Base-by-base conservation (phyloP, 345 rosid species). In the Linum lewisii region DNA sequence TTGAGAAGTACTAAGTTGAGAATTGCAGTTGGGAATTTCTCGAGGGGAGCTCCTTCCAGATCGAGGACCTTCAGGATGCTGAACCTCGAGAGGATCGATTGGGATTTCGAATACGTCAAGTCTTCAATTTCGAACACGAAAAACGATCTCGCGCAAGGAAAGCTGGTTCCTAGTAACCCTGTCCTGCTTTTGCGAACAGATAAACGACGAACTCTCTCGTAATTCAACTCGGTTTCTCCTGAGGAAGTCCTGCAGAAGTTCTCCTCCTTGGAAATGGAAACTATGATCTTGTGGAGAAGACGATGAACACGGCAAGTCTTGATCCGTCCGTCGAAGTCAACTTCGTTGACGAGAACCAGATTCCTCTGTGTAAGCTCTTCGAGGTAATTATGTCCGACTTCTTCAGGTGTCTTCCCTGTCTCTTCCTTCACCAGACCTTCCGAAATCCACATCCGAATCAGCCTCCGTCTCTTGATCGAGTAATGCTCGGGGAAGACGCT, bases 361-460 rank as follows among this genome's bases (percentile, higher is more conserved):
- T 77, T 81, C 63, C 82, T 57, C 60, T 63, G 63, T 34, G 71
- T 19, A 47, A 81, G 80, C 69, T 78, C 75, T 21, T 37, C 32
- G 21, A 81, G 65, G 80, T 75, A 81, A 21, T 58, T 76, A 57
- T 73, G 69, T 0, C 77, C 85, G 58, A 66, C 75, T 29, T 81
- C 82, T 65, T 81, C 82, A 2, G 23, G 53, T 18, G 75, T 68
- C 72, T 60, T 75, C 5, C 82, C 85, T 36, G 54, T 66, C 55
- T 69, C 75, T 16, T 19, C 59, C 32, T 66, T 73, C 9, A 81
- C 72, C 11, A 52, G 25, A 1, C 56, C 56, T 52, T 52, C 56
- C 5, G 56, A 21, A 18, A 52, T 24, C 56, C 56, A 52, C 56
- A 52, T 18, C 56, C 56, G 56, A 52, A 52, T 52, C 15, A 52